phyloP scores from a whole-genome alignment of 2,329 filamentous ascomycete genomes.

The Blastomyces gilchristii region DNA sequence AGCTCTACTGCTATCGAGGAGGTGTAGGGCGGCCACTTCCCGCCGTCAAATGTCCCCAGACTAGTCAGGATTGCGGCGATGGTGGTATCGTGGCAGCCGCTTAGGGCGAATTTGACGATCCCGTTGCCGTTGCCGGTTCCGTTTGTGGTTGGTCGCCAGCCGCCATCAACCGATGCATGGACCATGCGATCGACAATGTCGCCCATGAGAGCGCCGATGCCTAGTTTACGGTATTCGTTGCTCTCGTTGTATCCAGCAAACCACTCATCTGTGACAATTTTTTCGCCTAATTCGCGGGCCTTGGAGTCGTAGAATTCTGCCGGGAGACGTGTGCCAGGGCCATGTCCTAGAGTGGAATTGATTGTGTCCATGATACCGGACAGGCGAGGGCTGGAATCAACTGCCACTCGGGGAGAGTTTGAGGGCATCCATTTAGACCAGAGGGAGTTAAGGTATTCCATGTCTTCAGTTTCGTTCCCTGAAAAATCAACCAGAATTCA shows the following conservation, averaged over 20 bases:
- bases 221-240: conserved; percentile 75
- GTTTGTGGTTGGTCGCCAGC: conserved; percentile 45
- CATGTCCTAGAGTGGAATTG: conserved; percentile 80
- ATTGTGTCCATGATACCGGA: conserved; percentile 91
- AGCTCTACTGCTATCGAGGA: conserved; percentile 86
- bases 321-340: conserved; percentile 66
- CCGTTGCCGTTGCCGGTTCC: conserved; percentile 43
- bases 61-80: conserved; percentile 68
- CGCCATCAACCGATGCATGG: conserved; percentile 52
- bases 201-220: conserved; percentile 74
- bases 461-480: conserved; percentile 64
- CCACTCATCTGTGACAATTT: conserved; percentile 82
- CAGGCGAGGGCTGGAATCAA: conserved; percentile 73
- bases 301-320: conserved; percentile 76
- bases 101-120: conserved; percentile 62
- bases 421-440: conserved; percentile 81
- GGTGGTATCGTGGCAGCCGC: conserved; percentile 89
- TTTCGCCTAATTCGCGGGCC: conserved; percentile 57
- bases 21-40: conserved; percentile 84
- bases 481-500: background rate
- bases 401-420: conserved; percentile 56
- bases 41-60: conserved; percentile 63
- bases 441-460: conserved; percentile 68
- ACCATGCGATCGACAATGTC: conserved; percentile 69
- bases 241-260: conserved; percentile 77